Conservation (phyloP, 345 rosid species). For the Eucalyptus cloeziana region DNA sequence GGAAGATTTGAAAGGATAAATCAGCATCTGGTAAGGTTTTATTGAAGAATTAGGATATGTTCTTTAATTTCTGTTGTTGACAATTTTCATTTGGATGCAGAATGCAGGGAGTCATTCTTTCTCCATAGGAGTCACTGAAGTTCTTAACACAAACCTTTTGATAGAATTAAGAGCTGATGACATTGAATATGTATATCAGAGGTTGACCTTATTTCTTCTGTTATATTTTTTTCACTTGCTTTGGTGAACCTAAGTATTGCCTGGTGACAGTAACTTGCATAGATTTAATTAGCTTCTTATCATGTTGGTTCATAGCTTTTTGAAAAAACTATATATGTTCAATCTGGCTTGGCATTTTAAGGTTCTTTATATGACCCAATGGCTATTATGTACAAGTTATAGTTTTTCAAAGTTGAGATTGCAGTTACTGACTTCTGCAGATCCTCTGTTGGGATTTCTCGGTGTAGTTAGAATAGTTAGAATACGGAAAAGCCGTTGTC, state of each 20-base stretch:
- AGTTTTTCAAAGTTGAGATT: background rate
- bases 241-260: background rate
- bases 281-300: background rate
- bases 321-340: background rate
- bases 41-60: background rate
- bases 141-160: conserved; percentile 75
- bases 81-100: conserved; percentile 22
- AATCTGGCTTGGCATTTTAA: background rate
- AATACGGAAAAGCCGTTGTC: background rate
- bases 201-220: conserved; percentile 11
- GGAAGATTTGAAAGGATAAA: conserved; percentile 89
- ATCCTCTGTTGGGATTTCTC: background rate
- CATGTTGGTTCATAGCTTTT: background rate
- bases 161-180: conserved; percentile 88
- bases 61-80: background rate
- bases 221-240: background rate
- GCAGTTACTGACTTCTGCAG: background rate
- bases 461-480: background rate
- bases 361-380: background rate
- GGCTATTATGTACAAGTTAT: background rate
- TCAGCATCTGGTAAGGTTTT: conserved; percentile 78
- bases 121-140: conserved; percentile 89
- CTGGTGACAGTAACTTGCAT: background rate
- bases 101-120: conserved; percentile 77
- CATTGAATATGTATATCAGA: conserved; percentile 86